Evolutionary conservation across 768 basidiomycete genomes (phyloP).

Genomic region (Rhodotorula toruloides): DNA sequence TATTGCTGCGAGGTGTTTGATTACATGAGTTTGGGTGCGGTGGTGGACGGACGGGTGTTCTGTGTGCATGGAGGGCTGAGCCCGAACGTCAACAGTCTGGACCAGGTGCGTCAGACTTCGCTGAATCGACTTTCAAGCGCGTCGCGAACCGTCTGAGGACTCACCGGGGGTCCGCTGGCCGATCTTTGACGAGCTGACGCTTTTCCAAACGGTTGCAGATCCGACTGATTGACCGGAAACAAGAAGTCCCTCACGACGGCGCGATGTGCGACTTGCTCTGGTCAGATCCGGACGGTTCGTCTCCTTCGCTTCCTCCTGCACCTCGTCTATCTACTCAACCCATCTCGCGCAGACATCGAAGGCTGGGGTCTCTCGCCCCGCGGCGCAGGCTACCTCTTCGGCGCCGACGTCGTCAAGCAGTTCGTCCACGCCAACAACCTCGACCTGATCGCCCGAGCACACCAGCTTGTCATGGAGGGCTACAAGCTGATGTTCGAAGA

Average conservation of each 20-base stretch:
- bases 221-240: slow-evolving; percentile 86
- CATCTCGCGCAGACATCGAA: slow-evolving; percentile 61
- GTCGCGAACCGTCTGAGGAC: no score
- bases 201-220: no score
- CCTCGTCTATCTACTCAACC: not conserved
- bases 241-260: slow-evolving; percentile 97
- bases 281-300: slow-evolving; percentile 91
- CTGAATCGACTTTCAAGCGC: not conserved
- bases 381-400: slow-evolving; percentile 93
- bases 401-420: slow-evolving; percentile 78
- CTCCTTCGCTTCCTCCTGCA: not conserved
- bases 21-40: slow-evolving; percentile 85
- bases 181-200: no score
- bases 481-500: slow-evolving; percentile 91
- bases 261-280: slow-evolving; percentile 98
- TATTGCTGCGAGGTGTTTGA: slow-evolving; percentile 99
- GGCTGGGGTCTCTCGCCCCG: slow-evolving; percentile 98
- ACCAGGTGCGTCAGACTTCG: slow-evolving; percentile 63
- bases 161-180: no score
- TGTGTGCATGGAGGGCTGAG: slow-evolving; percentile 96
- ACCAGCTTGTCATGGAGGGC: slow-evolving; percentile 69
- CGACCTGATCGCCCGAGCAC: slow-evolving; percentile 91
- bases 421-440: slow-evolving; percentile 89
- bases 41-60: slow-evolving; percentile 95
- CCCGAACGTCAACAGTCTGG: slow-evolving; percentile 75